Evolutionary conservation across 257 asterid species (phyloP).

Genomic region (Eucommia ulmoides): DNA sequence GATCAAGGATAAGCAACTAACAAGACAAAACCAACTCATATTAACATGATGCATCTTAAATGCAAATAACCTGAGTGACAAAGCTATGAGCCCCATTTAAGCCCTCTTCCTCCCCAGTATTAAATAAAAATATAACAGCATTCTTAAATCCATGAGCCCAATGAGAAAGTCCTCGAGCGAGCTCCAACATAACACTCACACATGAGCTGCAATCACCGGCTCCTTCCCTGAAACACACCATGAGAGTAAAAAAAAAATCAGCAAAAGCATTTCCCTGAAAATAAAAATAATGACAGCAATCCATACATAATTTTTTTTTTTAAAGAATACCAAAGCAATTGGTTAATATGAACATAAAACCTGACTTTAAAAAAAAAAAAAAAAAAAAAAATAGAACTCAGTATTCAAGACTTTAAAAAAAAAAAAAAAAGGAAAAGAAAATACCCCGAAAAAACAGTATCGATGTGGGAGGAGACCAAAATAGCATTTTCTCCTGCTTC

Average conservation of each 20-base stretch:
- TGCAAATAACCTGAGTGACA: constrained; percentile 68
- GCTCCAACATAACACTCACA: constrained; percentile 95
- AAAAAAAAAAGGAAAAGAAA: constrained; percentile 5
- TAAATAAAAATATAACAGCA: constrained; percentile 73
- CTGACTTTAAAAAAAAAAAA: too few species aligned
- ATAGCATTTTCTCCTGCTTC: constrained; percentile 82
- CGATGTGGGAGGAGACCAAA: constrained; percentile 91
- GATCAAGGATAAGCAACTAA: not conserved
- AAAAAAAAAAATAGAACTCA: too few species aligned
- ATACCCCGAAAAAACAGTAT: constrained; percentile 82
- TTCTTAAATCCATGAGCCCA: constrained; percentile 97
- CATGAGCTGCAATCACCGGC: constrained; percentile 99
- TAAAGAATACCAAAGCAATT: too few species aligned
- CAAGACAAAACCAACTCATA: not conserved
- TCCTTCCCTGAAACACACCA: constrained; percentile 57
- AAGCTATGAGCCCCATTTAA: constrained; percentile 97
- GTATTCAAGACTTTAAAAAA: too few species aligned
- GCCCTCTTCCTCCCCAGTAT: constrained; percentile 99
- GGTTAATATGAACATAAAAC: too few species aligned
- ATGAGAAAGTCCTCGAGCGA: constrained; percentile 94
- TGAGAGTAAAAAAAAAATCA: constrained; percentile 26
- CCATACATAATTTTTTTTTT: too few species aligned
- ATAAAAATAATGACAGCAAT: too few species aligned
- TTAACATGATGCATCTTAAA: constrained; percentile 5
- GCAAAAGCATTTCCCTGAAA: too few species aligned